phyloP scores from a whole-genome alignment of 2,329 filamentous ascomycete genomes.

The Pezizomycotina sp. region DNA sequence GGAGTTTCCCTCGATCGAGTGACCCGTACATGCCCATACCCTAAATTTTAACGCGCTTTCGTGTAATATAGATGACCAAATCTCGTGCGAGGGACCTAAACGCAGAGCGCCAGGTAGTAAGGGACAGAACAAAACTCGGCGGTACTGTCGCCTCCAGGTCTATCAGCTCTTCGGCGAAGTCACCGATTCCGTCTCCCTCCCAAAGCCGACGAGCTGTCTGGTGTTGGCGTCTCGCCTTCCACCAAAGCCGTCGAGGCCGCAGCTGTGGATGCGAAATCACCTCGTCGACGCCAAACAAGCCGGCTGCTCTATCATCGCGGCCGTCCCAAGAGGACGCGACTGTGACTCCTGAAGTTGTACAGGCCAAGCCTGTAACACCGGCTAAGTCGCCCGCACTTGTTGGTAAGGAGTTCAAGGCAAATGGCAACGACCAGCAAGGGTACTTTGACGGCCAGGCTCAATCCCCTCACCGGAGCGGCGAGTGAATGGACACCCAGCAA shows the following conservation, averaged over 20 bases:
- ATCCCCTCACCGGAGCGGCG: constrained; percentile 8
- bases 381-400: constrained; percentile 26
- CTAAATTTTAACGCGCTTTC: too few relatives aligned
- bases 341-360: constrained; percentile 8
- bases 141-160: too few relatives aligned
- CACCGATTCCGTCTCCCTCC: constrained; percentile 9
- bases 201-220: constrained; percentile 11
- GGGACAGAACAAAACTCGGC: too few relatives aligned
- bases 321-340: constrained; percentile 9
- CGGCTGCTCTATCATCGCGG: constrained; percentile 10
- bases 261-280: constrained; percentile 2
- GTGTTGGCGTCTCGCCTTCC: constrained; percentile 7
- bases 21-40: too few relatives aligned
- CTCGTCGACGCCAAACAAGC: constrained; percentile 7
- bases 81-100: too few relatives aligned
- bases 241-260: constrained; percentile 5
- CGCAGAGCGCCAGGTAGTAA: too few relatives aligned
- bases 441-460: constrained; percentile 1
- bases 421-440: constrained; percentile 6
- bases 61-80: too few relatives aligned
- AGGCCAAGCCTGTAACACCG: constrained; percentile 25
- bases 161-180: too few relatives aligned
- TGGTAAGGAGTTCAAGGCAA: constrained; percentile 19
- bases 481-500: constrained; percentile 7
- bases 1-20: too few relatives aligned